Conservation (phyloP, 73 alveolate genomes). For the Paramecium caudatum region DNA sequence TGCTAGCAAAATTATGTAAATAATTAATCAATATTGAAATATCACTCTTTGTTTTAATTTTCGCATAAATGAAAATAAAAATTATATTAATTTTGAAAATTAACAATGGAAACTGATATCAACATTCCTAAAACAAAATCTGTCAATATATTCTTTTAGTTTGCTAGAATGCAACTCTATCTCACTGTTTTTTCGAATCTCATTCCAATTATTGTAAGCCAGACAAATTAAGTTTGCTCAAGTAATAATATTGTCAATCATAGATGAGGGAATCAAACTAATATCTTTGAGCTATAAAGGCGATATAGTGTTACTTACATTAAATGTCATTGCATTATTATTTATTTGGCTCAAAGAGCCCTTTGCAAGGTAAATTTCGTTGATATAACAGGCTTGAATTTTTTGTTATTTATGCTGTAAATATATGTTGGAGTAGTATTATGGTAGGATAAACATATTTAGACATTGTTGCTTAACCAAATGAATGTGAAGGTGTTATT, state of each 20-base stretch:
- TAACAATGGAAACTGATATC: constrained; percentile 62
- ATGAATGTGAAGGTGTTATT: constrained; percentile 52
- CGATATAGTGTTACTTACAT: neutral
- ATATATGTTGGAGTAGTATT: constrained; percentile 56
- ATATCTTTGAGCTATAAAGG: constrained; percentile 57
- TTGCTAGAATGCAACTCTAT: constrained; percentile 67
- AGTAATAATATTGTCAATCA: constrained; percentile 14
- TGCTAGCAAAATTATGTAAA: neutral
- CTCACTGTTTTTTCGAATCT: constrained; percentile 41
- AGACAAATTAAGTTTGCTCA: constrained; percentile 62
- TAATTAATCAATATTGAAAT: neutral
- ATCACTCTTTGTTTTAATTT: constrained; percentile 5
- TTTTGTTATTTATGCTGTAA: constrained; percentile 61
- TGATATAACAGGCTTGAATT: constrained; percentile 54
- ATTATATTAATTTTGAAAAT: constrained; percentile 19
- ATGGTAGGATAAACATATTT: constrained; percentile 3
- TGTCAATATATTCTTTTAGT: constrained; percentile 56
- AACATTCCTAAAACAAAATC: constrained; percentile 66
- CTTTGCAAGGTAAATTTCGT: constrained; percentile 58
- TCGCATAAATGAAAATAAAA: neutral
- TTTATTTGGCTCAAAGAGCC: constrained; percentile 64
- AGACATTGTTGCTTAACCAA: neutral
- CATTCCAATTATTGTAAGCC: constrained; percentile 5
- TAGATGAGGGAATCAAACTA: constrained; percentile 55
- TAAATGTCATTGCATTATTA: constrained; percentile 24